A percentile compares a stretch with the other conserved stretches of the same genome.
Evolutionary conservation across 768 basidiomycete species (phyloP).

Genomic region (Serpula lacrymans): DNA sequence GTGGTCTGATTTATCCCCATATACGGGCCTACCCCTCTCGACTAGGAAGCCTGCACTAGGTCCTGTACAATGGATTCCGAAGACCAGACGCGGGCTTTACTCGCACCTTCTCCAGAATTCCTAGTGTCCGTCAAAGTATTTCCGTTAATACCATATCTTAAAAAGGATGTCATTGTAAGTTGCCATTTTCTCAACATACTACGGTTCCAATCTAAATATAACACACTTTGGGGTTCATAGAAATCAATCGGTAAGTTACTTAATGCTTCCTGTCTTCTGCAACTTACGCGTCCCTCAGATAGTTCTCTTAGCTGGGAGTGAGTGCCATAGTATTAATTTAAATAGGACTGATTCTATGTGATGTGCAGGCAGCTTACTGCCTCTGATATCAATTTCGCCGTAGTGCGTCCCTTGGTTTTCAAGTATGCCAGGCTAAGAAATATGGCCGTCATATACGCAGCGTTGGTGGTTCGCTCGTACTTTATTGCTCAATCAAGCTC

Average conservation of each 20-base stretch:
- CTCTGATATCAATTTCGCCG: conserved; percentile 76
- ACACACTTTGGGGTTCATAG: too few relatives aligned
- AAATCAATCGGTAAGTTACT: too few relatives aligned
- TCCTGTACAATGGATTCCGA: conserved; percentile 34
- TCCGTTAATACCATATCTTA: conserved; percentile 73
- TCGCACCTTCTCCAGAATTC: conserved; percentile 55
- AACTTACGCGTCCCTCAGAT: conserved; percentile 38
- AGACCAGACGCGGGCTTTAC: conserved; percentile 25
- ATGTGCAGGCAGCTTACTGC: conserved; percentile 69
- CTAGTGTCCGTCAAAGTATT: conserved; percentile 70
- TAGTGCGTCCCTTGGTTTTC: conserved; percentile 72
- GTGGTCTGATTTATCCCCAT: background rate
- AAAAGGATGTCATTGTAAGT: conserved; percentile 66
- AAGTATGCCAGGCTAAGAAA: conserved; percentile 79
- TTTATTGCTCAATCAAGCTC: conserved; percentile 67
- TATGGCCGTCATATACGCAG: conserved; percentile 70
- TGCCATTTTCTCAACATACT: background rate
- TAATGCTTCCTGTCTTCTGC: too few relatives aligned
- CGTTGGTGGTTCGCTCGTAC: conserved; percentile 74
- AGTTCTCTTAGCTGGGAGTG: conserved; percentile 79
- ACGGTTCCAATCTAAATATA: too few relatives aligned
- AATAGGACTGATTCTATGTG: conserved; percentile 4
- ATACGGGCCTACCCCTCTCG: background rate
- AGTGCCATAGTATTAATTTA: conserved; percentile 27
- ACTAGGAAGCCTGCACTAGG: conserved; percentile 1